Percentiles rank a stretch among this genome's conserved stretches.
Evolutionary conservation across 495 filamentous ascomycete genomes (phyloP).

Genomic region (Annulohypoxylon maeteangense): DNA sequence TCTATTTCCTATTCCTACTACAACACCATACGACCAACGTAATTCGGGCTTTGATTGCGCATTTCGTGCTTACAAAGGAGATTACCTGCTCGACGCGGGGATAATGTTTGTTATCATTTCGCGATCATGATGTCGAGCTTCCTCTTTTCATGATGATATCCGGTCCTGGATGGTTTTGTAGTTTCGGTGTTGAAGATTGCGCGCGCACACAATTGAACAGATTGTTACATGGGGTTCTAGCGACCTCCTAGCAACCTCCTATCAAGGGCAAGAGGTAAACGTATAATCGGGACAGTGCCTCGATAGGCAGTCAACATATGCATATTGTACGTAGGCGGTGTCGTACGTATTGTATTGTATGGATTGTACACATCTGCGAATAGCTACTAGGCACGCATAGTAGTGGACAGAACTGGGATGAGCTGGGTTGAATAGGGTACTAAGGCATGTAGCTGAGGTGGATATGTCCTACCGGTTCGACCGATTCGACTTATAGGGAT

Average conservation of each 20-base stretch:
- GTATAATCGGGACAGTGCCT: conserved; percentile 29
- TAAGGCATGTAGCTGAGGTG: conserved; percentile 8
- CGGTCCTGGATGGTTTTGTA: conserved; percentile 20
- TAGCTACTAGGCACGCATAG: too few relatives aligned
- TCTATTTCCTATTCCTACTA: conserved; percentile 16
- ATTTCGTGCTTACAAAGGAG: conserved; percentile 29
- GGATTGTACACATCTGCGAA: not conserved
- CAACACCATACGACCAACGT: conserved; percentile 2
- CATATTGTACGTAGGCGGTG: conserved; percentile 3
- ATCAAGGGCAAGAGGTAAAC: conserved; percentile 21
- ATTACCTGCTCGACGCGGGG: conserved; percentile 10
- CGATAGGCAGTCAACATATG: conserved; percentile 41
- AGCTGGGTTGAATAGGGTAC: conserved; percentile 3
- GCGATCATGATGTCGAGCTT: conserved; percentile 34
- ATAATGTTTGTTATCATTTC: conserved; percentile 23
- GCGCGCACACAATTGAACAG: conserved; percentile 9
- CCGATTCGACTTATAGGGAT: conserved; percentile 2
- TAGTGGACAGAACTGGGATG: conserved; percentile 1
- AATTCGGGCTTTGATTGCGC: conserved; percentile 30
- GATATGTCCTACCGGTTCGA: conserved; percentile 36
- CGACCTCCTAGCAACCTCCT: conserved; percentile 34
- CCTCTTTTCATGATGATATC: conserved; percentile 25
- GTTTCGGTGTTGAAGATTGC: conserved; percentile 3
- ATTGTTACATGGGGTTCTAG: conserved; percentile 29
- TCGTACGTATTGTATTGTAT: too few relatives aligned